phyloP scores from a whole-genome alignment of 192 early-diverging fungal species.

The Linnemannia elongata region DNA sequence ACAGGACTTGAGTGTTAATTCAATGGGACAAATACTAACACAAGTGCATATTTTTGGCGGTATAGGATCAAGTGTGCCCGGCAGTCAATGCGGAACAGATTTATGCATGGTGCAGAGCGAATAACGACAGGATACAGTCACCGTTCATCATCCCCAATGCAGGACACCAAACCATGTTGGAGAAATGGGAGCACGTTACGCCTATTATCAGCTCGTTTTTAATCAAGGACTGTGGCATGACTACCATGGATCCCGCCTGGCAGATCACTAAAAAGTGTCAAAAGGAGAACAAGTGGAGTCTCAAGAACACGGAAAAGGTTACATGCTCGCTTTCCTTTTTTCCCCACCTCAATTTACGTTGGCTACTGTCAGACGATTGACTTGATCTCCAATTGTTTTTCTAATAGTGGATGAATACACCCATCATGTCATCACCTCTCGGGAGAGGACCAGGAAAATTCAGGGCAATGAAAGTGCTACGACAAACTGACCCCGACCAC shows the following conservation, averaged over 20 bases:
- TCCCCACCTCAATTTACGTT: background rate
- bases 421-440: constrained; percentile 57
- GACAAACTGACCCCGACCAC: constrained; percentile 68
- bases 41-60: background rate
- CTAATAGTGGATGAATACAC: constrained; percentile 62
- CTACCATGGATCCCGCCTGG: constrained; percentile 65
- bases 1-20: background rate
- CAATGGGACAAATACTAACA: no score
- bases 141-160: constrained; percentile 62
- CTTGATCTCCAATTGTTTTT: background rate
- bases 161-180: constrained; percentile 66
- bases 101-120: constrained; percentile 48
- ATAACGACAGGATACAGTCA: constrained; percentile 27
- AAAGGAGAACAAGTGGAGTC: constrained; percentile 71
- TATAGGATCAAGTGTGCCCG: constrained; percentile 59
- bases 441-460: constrained; percentile 58
- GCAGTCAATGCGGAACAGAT: constrained; percentile 58
- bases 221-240: constrained; percentile 64
- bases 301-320: constrained; percentile 74
- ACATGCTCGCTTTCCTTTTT: background rate
- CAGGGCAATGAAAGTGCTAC: constrained; percentile 71
- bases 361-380: background rate
- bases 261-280: constrained; percentile 64
- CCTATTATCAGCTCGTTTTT: constrained; percentile 67
- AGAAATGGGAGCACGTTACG: constrained; percentile 64